Base-by-base conservation (phyloP, 768 basidiomycete genomes). In the Russula vinacea region DNA sequence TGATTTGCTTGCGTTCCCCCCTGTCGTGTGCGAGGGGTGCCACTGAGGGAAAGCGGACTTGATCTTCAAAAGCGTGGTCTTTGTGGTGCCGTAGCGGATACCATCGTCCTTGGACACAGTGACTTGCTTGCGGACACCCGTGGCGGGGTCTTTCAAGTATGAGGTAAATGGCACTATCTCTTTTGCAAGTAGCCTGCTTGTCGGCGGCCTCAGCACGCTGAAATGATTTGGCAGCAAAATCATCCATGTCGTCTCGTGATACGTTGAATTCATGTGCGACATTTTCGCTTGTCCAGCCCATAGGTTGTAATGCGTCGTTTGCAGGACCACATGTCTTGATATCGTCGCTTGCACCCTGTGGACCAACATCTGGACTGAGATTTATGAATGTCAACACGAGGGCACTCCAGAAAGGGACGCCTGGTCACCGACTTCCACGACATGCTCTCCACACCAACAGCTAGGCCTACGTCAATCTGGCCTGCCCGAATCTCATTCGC, bases 221-320 rank as follows among this genome's bases (percentile, higher is more conserved):
- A 73, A 88, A 92, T 0, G 92, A 94, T 52, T 76, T 71, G 2
- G 90, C 88, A 2, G 91, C 87, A 70, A 84, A 87, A 40, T 77
- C 78, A 71, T 94, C 91, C 79, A 91, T 90, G 62, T 87, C 83
- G 56, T 89, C 84, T 40, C 91, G 81, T 54, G 87, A 81, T 62
- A 94, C 77, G 62, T 82, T 74, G 74, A 84, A 92, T 49, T 92
- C 89, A 37, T 76, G 74, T 0, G 91, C 91, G 37, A 94, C 89
- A 66, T 92, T 94, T 75, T 94, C 91, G 68, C 86, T 87, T 7
- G 91, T 92, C 92, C 92, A 92, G 8, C 91, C 91, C 92, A 93
- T 94, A 37, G 88, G 88, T 71, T 84, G 77, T 24, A 77, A 71
- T 64, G 86, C 86, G 67, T 89, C 89, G 32, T 74, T 79, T 3